Evolutionary conservation across 495 filamentous ascomycete genomes (phyloP), one percentile per base, ranked within the genome.

Genomic region (Penicillium parvum): DNA sequence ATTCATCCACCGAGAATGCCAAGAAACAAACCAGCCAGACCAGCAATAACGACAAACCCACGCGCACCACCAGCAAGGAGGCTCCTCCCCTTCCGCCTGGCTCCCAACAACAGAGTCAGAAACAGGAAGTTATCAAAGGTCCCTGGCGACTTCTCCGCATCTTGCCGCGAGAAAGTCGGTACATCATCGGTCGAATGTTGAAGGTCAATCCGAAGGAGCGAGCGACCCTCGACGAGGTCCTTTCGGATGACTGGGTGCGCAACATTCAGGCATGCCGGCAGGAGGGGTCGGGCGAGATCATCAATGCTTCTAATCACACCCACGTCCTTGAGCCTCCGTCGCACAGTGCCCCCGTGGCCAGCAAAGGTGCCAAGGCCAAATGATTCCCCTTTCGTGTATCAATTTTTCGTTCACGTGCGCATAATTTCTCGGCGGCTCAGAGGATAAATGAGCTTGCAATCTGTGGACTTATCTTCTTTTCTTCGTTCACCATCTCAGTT

Each of bases 71-170:
- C 3, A 79, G 80, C 50, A 83, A 79, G 38, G 64, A 73, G 26
- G 69, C 66, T 16, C 68, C 66, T 11, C 69, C 66, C 8, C 64
- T 71, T 33, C 60, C 66, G 9, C 39, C 61, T 1, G 54, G 45
- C 23, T 44, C 57, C 9, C 45, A 52, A 32, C 48, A 47, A 21
- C 50, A 65, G 15, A 60, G 52, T 37, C 84, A 80, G 51, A 69
- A 67, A n/a, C 70, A 69, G 42, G 84, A 90, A 52, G 78, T 89
- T 3, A 88, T 96, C 55, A 89, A 88, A 55, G 92, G 92, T 0
- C 94, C 94, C 8, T 94, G 90, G 85, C 81, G 92, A 27, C 76
- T 98, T 43, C 76, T 98, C n/a, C 80, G 92, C 37, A 75, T 97
- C 5, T 76, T 98, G 3, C 92, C 92, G 7, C 77, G 92, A 47